phyloP scores from a whole-genome alignment of 805 yeast species.

The Maudiozyma bulderi region DNA sequence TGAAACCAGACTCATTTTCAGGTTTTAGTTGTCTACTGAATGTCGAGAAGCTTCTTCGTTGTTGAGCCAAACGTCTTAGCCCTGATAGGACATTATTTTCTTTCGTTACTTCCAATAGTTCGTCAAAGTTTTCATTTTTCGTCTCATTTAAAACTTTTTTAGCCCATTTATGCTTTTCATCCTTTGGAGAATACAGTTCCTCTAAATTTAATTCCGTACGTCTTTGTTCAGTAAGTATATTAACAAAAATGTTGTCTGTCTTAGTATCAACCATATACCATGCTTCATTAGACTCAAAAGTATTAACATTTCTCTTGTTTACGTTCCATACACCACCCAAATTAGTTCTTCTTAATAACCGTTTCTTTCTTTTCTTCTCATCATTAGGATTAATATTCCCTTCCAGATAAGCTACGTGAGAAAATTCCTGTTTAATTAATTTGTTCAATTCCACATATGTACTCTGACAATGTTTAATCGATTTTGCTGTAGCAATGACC shows the following conservation, averaged over 20 bases:
- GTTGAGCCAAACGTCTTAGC: constrained; percentile 20
- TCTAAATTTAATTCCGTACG: constrained; percentile 64
- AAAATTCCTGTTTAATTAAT: constrained; percentile 44
- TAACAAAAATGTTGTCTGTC: constrained; percentile 55
- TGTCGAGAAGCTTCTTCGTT: constrained; percentile 23
- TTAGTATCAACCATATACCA: constrained; percentile 78
- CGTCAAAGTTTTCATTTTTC: constrained; percentile 8
- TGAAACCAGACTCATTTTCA: neutral
- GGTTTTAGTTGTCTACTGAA: neutral
- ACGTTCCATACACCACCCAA: constrained; percentile 41
- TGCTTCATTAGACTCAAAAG: constrained; percentile 47
- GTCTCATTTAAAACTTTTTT: neutral
- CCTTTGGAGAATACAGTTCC: constrained; percentile 46
- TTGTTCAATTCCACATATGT: constrained; percentile 53
- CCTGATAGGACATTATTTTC: constrained; percentile 20
- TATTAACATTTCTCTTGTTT: constrained; percentile 33
- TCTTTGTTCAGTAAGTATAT: constrained; percentile 62
- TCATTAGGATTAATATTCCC: constrained; percentile 59
- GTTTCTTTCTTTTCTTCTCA: constrained; percentile 40
- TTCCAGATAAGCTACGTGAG: constrained; percentile 46
- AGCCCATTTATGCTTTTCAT: constrained; percentile 26
- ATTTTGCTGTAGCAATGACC: constrained; percentile 67
- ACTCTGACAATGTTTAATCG: constrained; percentile 63
- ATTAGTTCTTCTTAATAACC: constrained; percentile 45
- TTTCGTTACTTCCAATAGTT: constrained; percentile 1